phyloP scores from a whole-genome alignment of 352 stramenopile genomes.

The Globisporangium middletonii region DNA sequence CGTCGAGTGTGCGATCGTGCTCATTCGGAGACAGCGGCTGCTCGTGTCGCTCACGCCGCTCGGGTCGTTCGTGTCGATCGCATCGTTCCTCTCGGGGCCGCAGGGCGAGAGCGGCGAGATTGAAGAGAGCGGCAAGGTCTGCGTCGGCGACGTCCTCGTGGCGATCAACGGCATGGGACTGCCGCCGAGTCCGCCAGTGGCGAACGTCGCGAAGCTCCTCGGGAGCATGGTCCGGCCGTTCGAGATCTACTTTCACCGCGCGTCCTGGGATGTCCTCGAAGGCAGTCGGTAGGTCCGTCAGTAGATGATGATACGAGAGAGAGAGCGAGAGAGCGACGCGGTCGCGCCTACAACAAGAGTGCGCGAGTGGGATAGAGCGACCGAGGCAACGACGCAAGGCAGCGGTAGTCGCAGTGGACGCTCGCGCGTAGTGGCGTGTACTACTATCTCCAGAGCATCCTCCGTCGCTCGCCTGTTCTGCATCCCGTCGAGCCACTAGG shows the following conservation, averaged over 20 bases:
- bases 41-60: slow-evolving; percentile 52
- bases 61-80: slow-evolving; percentile 44
- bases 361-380: too few relatives aligned
- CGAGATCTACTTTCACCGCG: slow-evolving; percentile 49
- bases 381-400: too few relatives aligned
- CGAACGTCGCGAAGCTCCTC: slow-evolving; percentile 43
- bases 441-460: too few relatives aligned
- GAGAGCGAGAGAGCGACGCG: not conserved
- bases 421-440: too few relatives aligned
- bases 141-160: slow-evolving; percentile 56
- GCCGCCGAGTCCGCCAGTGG: slow-evolving; percentile 21
- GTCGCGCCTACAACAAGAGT: too few relatives aligned
- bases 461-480: too few relatives aligned
- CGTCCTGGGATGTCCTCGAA: slow-evolving; percentile 56
- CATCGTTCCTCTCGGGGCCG: slow-evolving; percentile 54
- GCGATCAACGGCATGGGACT: slow-evolving; percentile 38
- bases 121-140: slow-evolving; percentile 60
- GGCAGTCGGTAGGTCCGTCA: slow-evolving; percentile 3
- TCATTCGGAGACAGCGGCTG: slow-evolving; percentile 32
- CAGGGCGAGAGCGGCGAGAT: slow-evolving; percentile 49
- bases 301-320: not conserved
- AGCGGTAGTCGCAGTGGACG: too few relatives aligned
- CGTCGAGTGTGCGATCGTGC: slow-evolving; percentile 26
- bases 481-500: too few relatives aligned
- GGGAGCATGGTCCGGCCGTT: slow-evolving; percentile 34